Evolutionary conservation across 768 basidiomycete species (phyloP).

Genomic region (Suillus hirtellus): DNA sequence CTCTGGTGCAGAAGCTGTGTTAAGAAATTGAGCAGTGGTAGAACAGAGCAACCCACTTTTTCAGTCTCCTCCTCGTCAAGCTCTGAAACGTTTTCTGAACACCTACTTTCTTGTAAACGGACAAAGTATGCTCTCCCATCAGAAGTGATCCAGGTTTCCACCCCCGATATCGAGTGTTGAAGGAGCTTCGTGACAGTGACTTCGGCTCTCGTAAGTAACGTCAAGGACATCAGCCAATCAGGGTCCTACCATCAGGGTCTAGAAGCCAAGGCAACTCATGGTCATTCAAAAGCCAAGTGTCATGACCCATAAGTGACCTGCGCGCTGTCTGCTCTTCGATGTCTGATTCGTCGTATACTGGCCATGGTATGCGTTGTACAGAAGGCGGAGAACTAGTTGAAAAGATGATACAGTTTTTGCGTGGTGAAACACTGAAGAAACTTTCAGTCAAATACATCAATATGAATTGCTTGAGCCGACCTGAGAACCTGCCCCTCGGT

Average conservation of each 20-base stretch:
- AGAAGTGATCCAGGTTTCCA: conserved; percentile 84
- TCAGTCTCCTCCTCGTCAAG: conserved; percentile 54
- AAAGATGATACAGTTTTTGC: conserved; percentile 67
- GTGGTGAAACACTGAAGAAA: conserved; percentile 65
- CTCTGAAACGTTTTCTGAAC: conserved; percentile 6
- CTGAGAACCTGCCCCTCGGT: conserved; percentile 75
- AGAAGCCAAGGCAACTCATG: conserved; percentile 72
- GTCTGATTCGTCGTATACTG: conserved; percentile 46
- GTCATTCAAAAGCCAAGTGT: conserved; percentile 72
- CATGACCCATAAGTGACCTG: conserved; percentile 47
- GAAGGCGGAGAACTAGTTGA: conserved; percentile 74
- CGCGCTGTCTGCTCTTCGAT: conserved; percentile 35
- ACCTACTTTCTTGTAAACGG: conserved; percentile 49
- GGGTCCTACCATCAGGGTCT: conserved; percentile 63
- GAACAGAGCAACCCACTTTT: conserved; percentile 33
- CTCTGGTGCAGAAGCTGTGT: neutral
- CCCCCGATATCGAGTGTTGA: conserved; percentile 50
- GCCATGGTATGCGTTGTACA: conserved; percentile 86
- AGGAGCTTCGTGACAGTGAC: conserved; percentile 69
- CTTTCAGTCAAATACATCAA: conserved; percentile 6
- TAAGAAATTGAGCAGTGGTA: conserved; percentile 5
- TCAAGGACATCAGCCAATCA: neutral
- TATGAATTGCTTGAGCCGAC: conserved; percentile 37
- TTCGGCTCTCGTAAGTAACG: conserved; percentile 26
- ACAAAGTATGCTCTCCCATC: conserved; percentile 85